Conservation (phyloP, 441 rosid genomes). For the Erodium moschatum region DNA sequence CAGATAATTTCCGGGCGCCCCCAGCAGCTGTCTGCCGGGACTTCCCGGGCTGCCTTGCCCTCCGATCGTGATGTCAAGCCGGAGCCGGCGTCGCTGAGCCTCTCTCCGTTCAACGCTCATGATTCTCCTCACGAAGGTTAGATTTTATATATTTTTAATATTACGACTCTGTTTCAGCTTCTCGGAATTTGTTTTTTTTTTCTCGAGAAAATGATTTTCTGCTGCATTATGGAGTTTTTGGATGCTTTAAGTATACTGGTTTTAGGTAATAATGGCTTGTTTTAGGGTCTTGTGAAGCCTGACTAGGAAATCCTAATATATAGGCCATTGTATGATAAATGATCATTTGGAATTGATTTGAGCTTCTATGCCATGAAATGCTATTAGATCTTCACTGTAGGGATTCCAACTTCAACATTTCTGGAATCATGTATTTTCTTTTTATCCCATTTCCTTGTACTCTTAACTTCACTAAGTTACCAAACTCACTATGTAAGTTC, state of each 20-base stretch:
- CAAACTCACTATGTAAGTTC: background rate
- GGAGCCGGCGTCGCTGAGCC: constrained; percentile 41
- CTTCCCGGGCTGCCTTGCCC: constrained; percentile 24
- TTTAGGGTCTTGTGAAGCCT: too few species aligned
- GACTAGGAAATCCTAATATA: background rate
- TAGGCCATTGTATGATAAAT: background rate
- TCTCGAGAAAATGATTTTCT: background rate
- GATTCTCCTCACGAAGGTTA: constrained; percentile 59
- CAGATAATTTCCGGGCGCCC: too few species aligned
- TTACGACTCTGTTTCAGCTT: background rate
- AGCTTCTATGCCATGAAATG: background rate
- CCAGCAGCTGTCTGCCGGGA: constrained; percentile 22
- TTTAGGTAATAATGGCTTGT: too few species aligned
- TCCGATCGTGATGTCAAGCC: constrained; percentile 46
- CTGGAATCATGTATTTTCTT: background rate
- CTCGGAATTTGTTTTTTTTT: background rate
- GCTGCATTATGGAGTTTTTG: background rate
- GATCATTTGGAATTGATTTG: background rate
- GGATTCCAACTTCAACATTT: background rate
- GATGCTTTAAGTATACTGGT: too few species aligned
- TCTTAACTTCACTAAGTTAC: background rate
- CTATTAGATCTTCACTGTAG: background rate
- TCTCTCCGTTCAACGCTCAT: constrained; percentile 37
- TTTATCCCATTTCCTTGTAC: background rate
- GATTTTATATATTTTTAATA: background rate